Evolutionary conservation across 1,284 basidiomycete genomes (phyloP).

Genomic region (Waitea zeae): DNA sequence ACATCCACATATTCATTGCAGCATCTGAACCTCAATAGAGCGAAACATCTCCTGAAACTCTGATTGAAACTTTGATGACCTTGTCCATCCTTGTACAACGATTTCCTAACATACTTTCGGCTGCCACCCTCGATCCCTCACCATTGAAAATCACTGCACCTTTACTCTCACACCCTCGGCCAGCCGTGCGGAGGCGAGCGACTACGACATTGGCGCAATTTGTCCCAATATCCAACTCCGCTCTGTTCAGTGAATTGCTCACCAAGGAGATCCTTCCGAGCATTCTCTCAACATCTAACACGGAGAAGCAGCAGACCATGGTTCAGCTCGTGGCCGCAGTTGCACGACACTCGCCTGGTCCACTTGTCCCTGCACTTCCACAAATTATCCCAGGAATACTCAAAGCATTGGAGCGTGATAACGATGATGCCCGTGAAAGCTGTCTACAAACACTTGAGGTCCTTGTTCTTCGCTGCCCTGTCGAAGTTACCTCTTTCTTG

Average conservation of each 20-base stretch:
- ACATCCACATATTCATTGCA: not conserved
- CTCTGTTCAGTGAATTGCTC: conserved; percentile 38
- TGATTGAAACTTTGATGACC: conserved; percentile 82
- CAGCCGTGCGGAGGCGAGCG: conserved; percentile 80
- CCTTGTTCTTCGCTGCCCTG: conserved; percentile 67
- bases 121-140: conserved; percentile 29
- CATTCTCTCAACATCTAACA: conserved; percentile 27
- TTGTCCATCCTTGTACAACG: conserved; percentile 82
- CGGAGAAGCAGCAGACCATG: conserved; percentile 61
- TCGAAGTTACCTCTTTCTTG: conserved; percentile 65
- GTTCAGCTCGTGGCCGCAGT: conserved; percentile 71
- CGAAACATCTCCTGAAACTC: conserved; percentile 64
- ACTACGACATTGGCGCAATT: conserved; percentile 76
- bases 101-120: conserved; percentile 60
- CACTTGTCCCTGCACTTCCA: conserved; percentile 38
- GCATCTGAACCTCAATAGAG: conserved; percentile 21
- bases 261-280: conserved; percentile 42
- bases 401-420: conserved; percentile 47
- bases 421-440: conserved; percentile 69
- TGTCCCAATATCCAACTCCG: conserved; percentile 46
- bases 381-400: conserved; percentile 55
- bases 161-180: conserved; percentile 57
- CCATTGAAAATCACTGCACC: conserved; percentile 62
- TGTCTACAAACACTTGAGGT: conserved; percentile 77
- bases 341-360: conserved; percentile 49